Base-by-base conservation (phyloP, 805 yeast species). In the Cyberlindnera bimundalis region DNA sequence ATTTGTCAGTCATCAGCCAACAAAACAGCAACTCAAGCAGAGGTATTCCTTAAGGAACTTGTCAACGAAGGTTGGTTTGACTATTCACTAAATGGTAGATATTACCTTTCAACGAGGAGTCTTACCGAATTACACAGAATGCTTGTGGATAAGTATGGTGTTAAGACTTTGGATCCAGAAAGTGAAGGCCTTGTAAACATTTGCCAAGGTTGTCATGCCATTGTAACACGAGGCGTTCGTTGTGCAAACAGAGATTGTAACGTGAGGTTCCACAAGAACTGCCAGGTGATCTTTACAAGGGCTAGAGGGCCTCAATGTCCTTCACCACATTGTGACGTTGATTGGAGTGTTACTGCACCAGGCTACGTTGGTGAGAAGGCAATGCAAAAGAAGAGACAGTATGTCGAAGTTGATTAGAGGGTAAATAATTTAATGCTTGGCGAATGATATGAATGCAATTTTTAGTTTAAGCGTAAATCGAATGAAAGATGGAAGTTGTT, bases 1-100 rank as follows among this genome's bases (percentile, higher is more conserved):
- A 25, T 48, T 10, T 45, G 53, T 12, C 14, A 28, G 7, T 18
- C 2, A 7, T 64, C 60, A 31, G 72, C 42, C 4, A 26, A 36
- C 29, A 43, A 60, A 21, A 60, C 60, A 11, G 60, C 55, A n/a
- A 39, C 66, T 4, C 75, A 76, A 25, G 62, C 75, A 0, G 62
- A 65, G n/a, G 42, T 37, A 1, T 64, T 76, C 20, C 48, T 78
- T 9, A 60, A 51, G 9, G 48, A 58, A 15, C 52, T 78, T 7
- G 68, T 71, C 13, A 67, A 68, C 35, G 73, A 68, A 37, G 81
- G 78, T n/a, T 78, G 83, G 83, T 56, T 79, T 8, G 68, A 65
- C 45, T n/a, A 25, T 51, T 65, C 7, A 15, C 23, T 21, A 40
- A 52, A 40, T 47, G 66, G 59, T 46, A 62, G 44, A 23, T 75